phyloP scores from a whole-genome alignment of 805 yeast genomes.

The Zygoascus ofunaensis region DNA sequence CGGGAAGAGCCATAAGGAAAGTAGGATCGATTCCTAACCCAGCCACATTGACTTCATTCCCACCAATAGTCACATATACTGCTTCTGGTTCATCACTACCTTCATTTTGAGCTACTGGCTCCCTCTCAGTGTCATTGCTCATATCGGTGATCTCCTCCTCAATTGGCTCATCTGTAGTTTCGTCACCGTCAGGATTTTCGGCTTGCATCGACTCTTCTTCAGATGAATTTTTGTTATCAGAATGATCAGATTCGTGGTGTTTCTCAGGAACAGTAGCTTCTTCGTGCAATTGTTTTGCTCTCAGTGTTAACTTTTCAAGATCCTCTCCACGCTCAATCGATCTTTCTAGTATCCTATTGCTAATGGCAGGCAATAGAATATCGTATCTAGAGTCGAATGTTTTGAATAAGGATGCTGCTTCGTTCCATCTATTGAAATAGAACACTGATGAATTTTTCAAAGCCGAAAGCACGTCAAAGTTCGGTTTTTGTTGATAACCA shows the following conservation, averaged over 20 bases:
- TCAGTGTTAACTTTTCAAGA: slow-evolving; percentile 12
- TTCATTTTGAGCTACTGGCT: slow-evolving; percentile 6
- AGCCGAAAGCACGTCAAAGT: neutral
- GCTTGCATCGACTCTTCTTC: slow-evolving; percentile 12
- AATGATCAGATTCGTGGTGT: slow-evolving; percentile 24
- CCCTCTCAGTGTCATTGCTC: slow-evolving; percentile 10
- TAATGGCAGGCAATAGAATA: slow-evolving; percentile 17
- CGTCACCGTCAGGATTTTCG: slow-evolving; percentile 21
- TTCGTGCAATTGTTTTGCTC: neutral
- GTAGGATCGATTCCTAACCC: slow-evolving; percentile 91
- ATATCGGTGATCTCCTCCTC: slow-evolving; percentile 17
- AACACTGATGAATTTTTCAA: neutral
- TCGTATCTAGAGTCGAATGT: neutral
- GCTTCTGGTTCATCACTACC: slow-evolving; percentile 35
- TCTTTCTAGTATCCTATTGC: slow-evolving; percentile 17
- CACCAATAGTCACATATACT: slow-evolving; percentile 64
- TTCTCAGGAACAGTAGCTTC: slow-evolving; percentile 18
- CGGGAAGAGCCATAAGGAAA: slow-evolving; percentile 82
- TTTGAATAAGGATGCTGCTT: slow-evolving; percentile 43
- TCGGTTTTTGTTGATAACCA: neutral
- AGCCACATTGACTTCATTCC: slow-evolving; percentile 69
- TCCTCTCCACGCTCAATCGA: slow-evolving; percentile 23
- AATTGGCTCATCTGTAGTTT: slow-evolving; percentile 24
- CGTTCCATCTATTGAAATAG: slow-evolving; percentile 50
- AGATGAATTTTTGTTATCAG: slow-evolving; percentile 7